phyloP scores from a whole-genome alignment of 2,329 filamentous ascomycete species.

The Chalaropsis thielavioides region DNA sequence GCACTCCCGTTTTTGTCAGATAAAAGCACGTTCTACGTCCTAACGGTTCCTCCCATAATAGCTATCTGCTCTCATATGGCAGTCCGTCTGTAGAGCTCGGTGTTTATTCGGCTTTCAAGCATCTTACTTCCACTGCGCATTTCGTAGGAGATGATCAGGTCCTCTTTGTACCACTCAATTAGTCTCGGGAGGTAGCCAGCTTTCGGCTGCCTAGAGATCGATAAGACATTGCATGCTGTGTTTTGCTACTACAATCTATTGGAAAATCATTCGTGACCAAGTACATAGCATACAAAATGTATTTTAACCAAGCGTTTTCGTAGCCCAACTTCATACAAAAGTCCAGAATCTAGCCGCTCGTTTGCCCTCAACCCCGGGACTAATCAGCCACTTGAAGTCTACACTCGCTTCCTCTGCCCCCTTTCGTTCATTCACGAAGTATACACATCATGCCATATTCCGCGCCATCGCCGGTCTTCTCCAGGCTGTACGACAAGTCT shows the following conservation, averaged over 20 bases:
- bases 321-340: too few species aligned
- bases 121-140: neutral
- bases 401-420: neutral
- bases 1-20: neutral
- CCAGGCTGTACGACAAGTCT: neutral
- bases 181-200: neutral
- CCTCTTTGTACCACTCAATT: neutral
- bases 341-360: neutral
- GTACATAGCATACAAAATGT: too few species aligned
- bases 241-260: too few species aligned
- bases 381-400: neutral
- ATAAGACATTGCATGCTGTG: too few species aligned
- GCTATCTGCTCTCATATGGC: neutral
- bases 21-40: neutral
- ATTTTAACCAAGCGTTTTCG: too few species aligned
- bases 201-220: too few species aligned
- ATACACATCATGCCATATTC: neutral
- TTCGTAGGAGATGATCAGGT: too few species aligned
- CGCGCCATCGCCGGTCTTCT: neutral
- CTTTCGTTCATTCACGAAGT: neutral
- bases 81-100: neutral
- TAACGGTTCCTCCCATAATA: too few species aligned
- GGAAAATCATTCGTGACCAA: too few species aligned
- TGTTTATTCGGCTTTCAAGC: neutral
- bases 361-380: neutral